These are phyloP conservation scores for Erodium texanum DNA, from an alignment of 441 rosid genomes.

Conservation along the genomic window DNA sequence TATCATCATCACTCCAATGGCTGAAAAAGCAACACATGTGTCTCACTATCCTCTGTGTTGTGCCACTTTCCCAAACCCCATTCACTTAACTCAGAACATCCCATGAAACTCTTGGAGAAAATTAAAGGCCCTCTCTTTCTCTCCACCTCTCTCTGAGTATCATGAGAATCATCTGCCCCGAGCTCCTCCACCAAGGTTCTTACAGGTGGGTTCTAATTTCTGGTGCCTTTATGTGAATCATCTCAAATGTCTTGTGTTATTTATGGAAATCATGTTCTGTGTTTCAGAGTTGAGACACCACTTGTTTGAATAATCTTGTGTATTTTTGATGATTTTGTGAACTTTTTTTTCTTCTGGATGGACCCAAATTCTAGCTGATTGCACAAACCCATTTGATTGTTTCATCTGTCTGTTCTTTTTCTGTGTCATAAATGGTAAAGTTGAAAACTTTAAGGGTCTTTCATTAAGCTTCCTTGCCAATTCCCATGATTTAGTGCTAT, in stretches of 20 bases:
- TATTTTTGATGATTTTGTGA: background rate
- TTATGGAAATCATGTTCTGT: background rate
- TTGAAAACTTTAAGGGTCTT: background rate
- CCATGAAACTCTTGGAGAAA: background rate
- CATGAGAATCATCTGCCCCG: conserved; percentile 5
- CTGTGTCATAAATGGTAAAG: background rate
- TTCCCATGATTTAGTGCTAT: background rate
- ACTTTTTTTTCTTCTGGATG: too few species aligned
- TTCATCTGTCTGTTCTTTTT: background rate
- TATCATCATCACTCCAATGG: background rate
- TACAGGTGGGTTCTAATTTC: background rate
- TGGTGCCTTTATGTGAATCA: background rate
- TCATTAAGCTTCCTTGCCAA: background rate
- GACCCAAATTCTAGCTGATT: too few species aligned
- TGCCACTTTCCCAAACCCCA: background rate
- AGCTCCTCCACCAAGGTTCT: background rate
- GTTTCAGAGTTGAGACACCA: background rate
- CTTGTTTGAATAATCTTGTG: background rate
- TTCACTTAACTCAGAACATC: background rate
- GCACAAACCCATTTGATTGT: background rate
- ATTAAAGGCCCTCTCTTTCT: background rate
- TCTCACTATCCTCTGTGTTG: background rate
- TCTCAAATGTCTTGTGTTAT: background rate
- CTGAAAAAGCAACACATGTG: conserved; percentile 4
- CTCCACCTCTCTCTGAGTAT: background rate